Base-by-base conservation (phyloP, 768 basidiomycete species). In the Mycena epipterygia region DNA sequence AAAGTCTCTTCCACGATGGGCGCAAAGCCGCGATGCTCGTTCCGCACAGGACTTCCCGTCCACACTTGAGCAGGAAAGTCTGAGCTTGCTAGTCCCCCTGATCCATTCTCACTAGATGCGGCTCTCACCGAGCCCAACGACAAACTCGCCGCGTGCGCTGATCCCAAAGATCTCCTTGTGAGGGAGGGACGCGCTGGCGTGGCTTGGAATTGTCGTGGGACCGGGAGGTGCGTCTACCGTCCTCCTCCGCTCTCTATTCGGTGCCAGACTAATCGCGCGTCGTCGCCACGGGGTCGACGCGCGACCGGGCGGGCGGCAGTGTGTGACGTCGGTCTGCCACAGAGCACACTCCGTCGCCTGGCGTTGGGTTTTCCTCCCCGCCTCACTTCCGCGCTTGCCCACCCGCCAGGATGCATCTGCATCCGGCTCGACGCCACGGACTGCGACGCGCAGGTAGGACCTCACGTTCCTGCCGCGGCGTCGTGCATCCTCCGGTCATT, bases 191-290 rank as follows among this genome's bases (percentile, higher is more conserved):
- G 53, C 42, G 44, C 46, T 55, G 39, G 53, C 42, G 53, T 19
- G 41, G 42, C 52, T 65, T 65, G 52, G n/a, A 57, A 65, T 19
- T 32, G 42, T 65, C 64, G 30, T 46, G 64, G 53, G 64, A 65
- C 64, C 35, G 55, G 64, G 64, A 56, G 53, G 27, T 56, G 42
- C 30, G 53, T 37, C 37, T 17, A 11, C 37, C 16, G 29, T 63
- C 49, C 49, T 63, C 62, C 62, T 52, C 37, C 51, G 37, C 13
- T 35, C 25, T 63, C 61, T 52, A 29, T 62, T n/a, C 61, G 7
- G 61, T 25, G 48, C 49, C 48, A 51, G 37, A 62, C 48, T 46
- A 30, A 52, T 29, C 51, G 51, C 51, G 23, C 21, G 23, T 27
- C n/a, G n/a, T n/a, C n/a, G 7, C 39, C 39, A 25, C 46, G 8